Evolutionary conservation across 805 yeast species (phyloP).

Genomic region (Ogataea salicorniae): DNA sequence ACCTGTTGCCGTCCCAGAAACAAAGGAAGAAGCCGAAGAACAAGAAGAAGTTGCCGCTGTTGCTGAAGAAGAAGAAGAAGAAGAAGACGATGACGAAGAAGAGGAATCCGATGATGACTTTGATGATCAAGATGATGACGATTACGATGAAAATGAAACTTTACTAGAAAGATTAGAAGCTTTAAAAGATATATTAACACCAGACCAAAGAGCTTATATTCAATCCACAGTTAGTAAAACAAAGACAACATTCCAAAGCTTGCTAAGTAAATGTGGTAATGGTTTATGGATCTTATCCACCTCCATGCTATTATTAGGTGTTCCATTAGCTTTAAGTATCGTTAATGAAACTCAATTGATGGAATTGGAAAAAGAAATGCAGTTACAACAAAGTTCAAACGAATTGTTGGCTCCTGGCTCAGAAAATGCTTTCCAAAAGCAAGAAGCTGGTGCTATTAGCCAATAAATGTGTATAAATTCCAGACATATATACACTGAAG

Average conservation of each 20-base stretch:
- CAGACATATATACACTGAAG: too few relatives aligned
- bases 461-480: not conserved
- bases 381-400: conserved; percentile 64
- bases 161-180: conserved; percentile 84
- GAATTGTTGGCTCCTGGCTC: conserved; percentile 70
- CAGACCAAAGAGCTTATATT: conserved; percentile 64
- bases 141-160: conserved; percentile 81
- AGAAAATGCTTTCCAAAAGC: conserved; percentile 36
- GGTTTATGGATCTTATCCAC: conserved; percentile 84
- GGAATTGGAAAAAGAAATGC: conserved; percentile 91
- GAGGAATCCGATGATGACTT: conserved; percentile 34
- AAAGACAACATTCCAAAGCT: conserved; percentile 38
- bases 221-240: conserved; percentile 22
- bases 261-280: conserved; percentile 61
- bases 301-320: conserved; percentile 79
- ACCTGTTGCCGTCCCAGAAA: conserved; percentile 1
- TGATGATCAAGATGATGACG: conserved; percentile 64
- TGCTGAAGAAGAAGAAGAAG: conserved; percentile 28
- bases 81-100: conserved; percentile 22
- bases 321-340: conserved; percentile 85
- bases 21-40: conserved; percentile 14
- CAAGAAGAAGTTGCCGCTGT: conserved; percentile 10
- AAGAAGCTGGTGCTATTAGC: conserved; percentile 12
- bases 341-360: conserved; percentile 89
- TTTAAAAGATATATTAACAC: conserved; percentile 86